Base-by-base conservation (phyloP, 805 yeast species). In the Zygoascus flipseniorum region DNA sequence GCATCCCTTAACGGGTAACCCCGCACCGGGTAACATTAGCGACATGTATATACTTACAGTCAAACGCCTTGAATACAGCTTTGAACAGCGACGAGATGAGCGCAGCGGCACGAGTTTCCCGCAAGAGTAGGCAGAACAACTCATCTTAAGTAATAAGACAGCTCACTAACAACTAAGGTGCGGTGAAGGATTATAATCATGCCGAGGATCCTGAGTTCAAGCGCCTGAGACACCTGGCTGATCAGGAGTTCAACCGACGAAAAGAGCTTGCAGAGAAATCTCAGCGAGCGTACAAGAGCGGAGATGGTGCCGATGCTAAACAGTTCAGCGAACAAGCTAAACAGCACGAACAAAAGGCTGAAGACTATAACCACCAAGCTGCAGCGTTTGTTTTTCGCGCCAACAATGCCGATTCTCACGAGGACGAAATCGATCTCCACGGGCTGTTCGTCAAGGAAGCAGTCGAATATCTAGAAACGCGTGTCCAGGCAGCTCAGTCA, bases 401-500 rank as follows among this genome's bases (percentile, higher is more conserved):
- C 59, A 92, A 92, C 68, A 92, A 92, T 65, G 79, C 87, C 42
- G 97, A 90, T 64, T 83, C 92, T n/a, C 82, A 78, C 32, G 75
- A 76, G 23, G 85, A 88, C 67, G 98, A 92, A 69, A 89, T 92
- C 57, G 98, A 92, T 70, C 74, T 92, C 51, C 99, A 92, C 68
- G 99, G 99, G 0, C 72, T 92, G 31, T 90, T 76, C 61, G 95
- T 92, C 18, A 85, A 83, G 48, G 99, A 92, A 70, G 97, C 97
- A 8, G 80, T 80, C 56, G 85, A 80, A 65, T 80, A 85, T 50
- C 73, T 92, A 58, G 86, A 84, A 60, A 80, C 78, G 56, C 76
- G 98, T 54, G 77, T 92, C 48, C 75, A 76, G n/a, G 81, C 81
- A 28, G 88, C 83, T 52, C 75, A 80, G 14, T 64, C 64, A 41